Conservation (phyloP, 2,329 filamentous ascomycete species). For the Sarocladium strictum region DNA sequence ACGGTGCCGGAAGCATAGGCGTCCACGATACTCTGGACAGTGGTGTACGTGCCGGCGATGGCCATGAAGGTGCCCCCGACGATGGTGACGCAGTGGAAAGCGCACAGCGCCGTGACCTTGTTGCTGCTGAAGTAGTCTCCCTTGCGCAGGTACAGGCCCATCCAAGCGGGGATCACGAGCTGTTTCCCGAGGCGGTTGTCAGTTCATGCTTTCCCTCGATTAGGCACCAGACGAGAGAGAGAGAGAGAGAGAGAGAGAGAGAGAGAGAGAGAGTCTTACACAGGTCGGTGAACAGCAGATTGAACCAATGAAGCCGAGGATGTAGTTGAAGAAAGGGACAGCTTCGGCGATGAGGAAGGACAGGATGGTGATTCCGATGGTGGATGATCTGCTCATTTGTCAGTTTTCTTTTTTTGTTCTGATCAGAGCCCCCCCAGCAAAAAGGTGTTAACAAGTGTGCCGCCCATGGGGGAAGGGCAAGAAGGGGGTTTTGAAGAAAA, state of each 20-base stretch:
- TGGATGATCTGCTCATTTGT: conserved; percentile 8
- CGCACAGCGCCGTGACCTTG: conserved; percentile 8
- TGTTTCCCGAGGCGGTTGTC: too few species aligned
- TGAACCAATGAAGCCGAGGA: conserved; percentile 17
- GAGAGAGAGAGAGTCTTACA: too few species aligned
- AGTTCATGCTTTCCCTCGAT: too few species aligned
- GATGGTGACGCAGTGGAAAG: conserved; percentile 15
- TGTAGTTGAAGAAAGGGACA: conserved; percentile 19
- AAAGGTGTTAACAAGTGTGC: too few species aligned
- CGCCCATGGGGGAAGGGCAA: neutral
- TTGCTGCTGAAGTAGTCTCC: conserved; percentile 10
- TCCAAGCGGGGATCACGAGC: conserved; percentile 18
- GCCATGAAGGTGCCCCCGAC: conserved; percentile 18
- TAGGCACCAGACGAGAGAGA: too few species aligned
- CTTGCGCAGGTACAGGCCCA: conserved; percentile 17
- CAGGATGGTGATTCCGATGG: conserved; percentile 14
- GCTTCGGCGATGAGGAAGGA: conserved; percentile 16
- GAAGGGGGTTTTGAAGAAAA: too few species aligned
- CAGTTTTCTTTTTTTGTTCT: too few species aligned
- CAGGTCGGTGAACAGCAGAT: conserved; percentile 22
- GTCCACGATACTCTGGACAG: conserved; percentile 16
- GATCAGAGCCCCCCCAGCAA: too few species aligned
- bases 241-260: too few species aligned
- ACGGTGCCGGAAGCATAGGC: conserved; percentile 18
- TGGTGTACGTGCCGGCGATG: conserved; percentile 15